Evolutionary conservation across 2,329 filamentous ascomycete genomes (phyloP).

Genomic region (Stromatinia cepivora): DNA sequence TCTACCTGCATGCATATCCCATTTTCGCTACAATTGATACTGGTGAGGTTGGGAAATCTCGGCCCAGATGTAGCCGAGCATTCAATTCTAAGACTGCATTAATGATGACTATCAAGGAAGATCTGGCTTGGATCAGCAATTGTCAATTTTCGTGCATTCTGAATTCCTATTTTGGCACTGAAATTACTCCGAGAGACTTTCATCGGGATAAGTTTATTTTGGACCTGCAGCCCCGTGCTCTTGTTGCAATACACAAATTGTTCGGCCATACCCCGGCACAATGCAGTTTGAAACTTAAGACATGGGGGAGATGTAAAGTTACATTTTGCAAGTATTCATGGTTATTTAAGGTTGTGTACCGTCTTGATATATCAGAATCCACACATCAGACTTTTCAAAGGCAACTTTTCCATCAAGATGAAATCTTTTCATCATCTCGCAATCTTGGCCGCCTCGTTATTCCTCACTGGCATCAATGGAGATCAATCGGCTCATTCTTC

Average conservation of each 20-base stretch:
- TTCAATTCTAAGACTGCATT: neutral
- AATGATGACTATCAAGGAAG: neutral
- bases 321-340: too few species aligned
- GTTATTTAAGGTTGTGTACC: neutral
- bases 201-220: neutral
- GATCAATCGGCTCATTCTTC: neutral
- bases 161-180: neutral
- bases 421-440: neutral
- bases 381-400: neutral
- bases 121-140: neutral
- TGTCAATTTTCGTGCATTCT: neutral
- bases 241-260: neutral
- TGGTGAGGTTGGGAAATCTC: neutral
- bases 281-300: neutral
- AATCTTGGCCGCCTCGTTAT: neutral
- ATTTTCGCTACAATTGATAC: neutral
- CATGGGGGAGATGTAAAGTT: neutral
- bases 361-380: neutral
- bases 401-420: neutral
- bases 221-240: neutral
- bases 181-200: neutral
- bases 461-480: neutral
- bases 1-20: neutral
- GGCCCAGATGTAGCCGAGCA: neutral
- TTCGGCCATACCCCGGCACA: neutral